Percentiles rank a stretch among this genome's conserved stretches.
phyloP scores from a whole-genome alignment of 2,329 filamentous ascomycete genomes.

The Ophiostoma fasciatum region DNA sequence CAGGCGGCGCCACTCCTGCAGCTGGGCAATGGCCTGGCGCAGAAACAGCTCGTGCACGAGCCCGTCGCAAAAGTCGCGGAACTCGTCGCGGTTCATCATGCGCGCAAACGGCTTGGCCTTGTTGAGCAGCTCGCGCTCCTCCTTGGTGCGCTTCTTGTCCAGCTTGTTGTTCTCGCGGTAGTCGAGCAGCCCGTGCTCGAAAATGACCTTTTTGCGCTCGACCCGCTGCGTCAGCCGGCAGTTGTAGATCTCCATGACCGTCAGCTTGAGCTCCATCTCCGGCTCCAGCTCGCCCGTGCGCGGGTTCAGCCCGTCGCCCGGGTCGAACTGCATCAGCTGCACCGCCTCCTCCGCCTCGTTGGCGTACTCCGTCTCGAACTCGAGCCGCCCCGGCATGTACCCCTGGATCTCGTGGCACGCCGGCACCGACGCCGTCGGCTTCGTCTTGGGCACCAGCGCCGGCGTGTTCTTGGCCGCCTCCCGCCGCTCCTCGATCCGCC shows the following conservation, averaged over 20 bases:
- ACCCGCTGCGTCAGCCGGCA: slow-evolving; percentile 77
- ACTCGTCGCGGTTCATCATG: slow-evolving; percentile 92
- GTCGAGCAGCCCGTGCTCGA: slow-evolving; percentile 85
- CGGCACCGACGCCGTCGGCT: slow-evolving; percentile 88
- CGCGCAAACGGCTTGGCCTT: slow-evolving; percentile 92
- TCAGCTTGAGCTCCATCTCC: slow-evolving; percentile 94
- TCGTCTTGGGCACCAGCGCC: slow-evolving; percentile 77
- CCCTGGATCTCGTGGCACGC: slow-evolving; percentile 96
- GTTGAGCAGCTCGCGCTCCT: slow-evolving; percentile 80
- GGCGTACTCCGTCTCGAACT: slow-evolving; percentile 95
- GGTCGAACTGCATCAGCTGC: slow-evolving; percentile 96
- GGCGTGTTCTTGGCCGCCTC: slow-evolving; percentile 74
- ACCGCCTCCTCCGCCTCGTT: slow-evolving; percentile 98
- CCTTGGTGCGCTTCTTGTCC: slow-evolving; percentile 92
- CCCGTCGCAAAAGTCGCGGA: slow-evolving; percentile 70
- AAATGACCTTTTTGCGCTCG: slow-evolving; percentile 90
- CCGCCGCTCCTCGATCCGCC: slow-evolving; percentile 80
- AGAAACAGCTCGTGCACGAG: slow-evolving; percentile 84
- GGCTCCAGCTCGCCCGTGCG: slow-evolving; percentile 76
- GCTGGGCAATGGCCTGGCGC: slow-evolving; percentile 71
- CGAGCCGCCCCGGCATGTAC: slow-evolving; percentile 93
- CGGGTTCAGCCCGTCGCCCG: slow-evolving; percentile 81
- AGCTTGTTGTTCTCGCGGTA: slow-evolving; percentile 80
- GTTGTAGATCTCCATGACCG: slow-evolving; percentile 98
- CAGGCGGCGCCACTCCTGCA: slow-evolving; percentile 85